These are phyloP conservation scores for Alternaria brassicae DNA, from an alignment of 2,329 filamentous ascomycete genomes.

Conservation along the genomic window DNA sequence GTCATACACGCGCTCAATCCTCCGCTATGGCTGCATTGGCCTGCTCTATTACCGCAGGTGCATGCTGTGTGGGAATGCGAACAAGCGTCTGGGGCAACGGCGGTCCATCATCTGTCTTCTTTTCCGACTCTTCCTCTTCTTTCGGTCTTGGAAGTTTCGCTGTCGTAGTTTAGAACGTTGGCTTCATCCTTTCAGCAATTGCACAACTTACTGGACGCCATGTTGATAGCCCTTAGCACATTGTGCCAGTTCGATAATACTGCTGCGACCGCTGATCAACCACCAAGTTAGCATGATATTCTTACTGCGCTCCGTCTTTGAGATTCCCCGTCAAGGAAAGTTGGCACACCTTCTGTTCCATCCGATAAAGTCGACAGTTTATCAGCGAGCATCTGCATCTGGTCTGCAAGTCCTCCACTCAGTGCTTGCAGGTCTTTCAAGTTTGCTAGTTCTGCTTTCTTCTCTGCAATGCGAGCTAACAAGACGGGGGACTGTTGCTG, in stretches of 20 bases:
- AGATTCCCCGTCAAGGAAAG: not conserved
- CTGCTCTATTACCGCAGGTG: constrained; percentile 47
- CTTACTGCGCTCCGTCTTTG: not conserved
- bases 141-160: constrained; percentile 73
- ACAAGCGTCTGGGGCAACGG: constrained; percentile 81
- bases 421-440: constrained; percentile 79
- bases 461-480: constrained; percentile 80
- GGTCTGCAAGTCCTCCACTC: constrained; percentile 76
- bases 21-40: constrained; percentile 37
- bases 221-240: constrained; percentile 81
- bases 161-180: constrained; percentile 46
- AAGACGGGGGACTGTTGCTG: constrained; percentile 72
- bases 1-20: constrained; percentile 37
- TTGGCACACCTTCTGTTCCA: constrained; percentile 74
- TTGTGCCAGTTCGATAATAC: constrained; percentile 89
- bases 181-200: not conserved
- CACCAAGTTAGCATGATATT: constrained; percentile 29
- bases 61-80: constrained; percentile 81
- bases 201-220: constrained; percentile 75
- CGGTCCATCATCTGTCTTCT: constrained; percentile 52
- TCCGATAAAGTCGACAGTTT: constrained; percentile 79
- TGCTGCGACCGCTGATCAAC: constrained; percentile 72
- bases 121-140: constrained; percentile 52
- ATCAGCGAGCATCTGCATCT: constrained; percentile 83
- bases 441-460: constrained; percentile 82